Conservation (phyloP, 345 rosid species). For the Pistacia atlantica region DNA sequence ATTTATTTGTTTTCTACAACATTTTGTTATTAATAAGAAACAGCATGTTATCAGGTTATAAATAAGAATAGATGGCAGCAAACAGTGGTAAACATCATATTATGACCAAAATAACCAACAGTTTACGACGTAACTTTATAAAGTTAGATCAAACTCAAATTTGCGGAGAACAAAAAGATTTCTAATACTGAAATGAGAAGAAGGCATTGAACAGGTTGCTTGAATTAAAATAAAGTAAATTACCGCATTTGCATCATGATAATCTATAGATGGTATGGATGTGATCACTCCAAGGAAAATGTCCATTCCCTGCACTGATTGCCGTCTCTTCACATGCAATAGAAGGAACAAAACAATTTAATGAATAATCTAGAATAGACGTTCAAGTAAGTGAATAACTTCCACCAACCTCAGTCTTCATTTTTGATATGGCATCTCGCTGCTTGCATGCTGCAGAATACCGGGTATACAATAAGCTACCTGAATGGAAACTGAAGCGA, state of each 20-base stretch:
- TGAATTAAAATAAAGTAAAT: background rate
- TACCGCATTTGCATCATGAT: constrained; percentile 86
- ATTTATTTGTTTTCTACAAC: background rate
- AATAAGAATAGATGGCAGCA: background rate
- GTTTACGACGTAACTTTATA: background rate
- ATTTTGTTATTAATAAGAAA: background rate
- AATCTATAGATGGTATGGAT: constrained; percentile 78
- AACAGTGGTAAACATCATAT: background rate
- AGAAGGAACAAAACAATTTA: background rate
- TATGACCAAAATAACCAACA: background rate
- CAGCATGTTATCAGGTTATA: background rate
- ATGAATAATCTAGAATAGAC: background rate
- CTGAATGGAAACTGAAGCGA: background rate
- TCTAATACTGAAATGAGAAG: background rate
- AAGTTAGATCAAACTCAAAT: background rate
- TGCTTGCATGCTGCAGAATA: constrained; percentile 74
- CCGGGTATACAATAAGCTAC: background rate
- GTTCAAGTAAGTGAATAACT: background rate
- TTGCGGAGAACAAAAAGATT: background rate
- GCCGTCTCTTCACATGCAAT: constrained; percentile 61
- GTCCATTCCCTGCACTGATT: constrained; percentile 58
- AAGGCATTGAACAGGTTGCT: background rate
- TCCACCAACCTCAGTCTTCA: constrained; percentile 80
- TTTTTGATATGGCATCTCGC: constrained; percentile 56
- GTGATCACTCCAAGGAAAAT: constrained; percentile 63